Conservation (phyloP, 768 basidiomycete genomes). For the Hypholoma fasciculare region DNA sequence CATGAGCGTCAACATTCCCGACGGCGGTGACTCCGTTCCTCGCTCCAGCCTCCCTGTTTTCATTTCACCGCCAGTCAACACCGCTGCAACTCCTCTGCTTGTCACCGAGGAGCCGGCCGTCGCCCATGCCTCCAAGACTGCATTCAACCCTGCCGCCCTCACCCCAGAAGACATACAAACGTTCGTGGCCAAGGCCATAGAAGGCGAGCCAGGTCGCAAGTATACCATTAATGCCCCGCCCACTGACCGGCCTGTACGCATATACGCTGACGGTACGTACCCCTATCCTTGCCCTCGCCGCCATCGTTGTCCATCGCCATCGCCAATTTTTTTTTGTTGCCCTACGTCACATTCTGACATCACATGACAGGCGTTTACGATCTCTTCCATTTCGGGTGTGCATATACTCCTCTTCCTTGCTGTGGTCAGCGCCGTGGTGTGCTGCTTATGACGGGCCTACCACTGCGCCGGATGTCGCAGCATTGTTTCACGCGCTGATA, state of each 20-base stretch:
- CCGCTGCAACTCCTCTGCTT: constrained; percentile 22
- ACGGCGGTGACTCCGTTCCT: no score
- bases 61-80: constrained; percentile 31
- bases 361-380: constrained; percentile 82
- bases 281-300: background rate
- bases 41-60: constrained; percentile 31
- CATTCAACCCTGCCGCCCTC: constrained; percentile 67
- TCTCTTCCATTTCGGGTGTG: constrained; percentile 93
- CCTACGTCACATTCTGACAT: constrained; percentile 29
- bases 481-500: no score
- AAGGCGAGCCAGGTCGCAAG: constrained; percentile 58
- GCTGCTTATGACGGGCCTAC: background rate
- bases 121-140: constrained; percentile 31
- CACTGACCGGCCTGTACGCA: constrained; percentile 72
- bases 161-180: constrained; percentile 76
- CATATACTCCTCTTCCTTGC: constrained; percentile 6
- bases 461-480: no score
- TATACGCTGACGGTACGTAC: constrained; percentile 89
- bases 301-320: no score
- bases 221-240: constrained; percentile 92
- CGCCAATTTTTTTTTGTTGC: background rate
- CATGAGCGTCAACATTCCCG: constrained; percentile 14
- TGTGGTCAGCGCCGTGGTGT: background rate
- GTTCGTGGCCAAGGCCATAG: constrained; percentile 76
- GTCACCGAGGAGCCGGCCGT: constrained; percentile 44